These are phyloP conservation scores for Borovskyia barvae DNA, from an alignment of 208 protist species.

Conservation along the genomic window DNA sequence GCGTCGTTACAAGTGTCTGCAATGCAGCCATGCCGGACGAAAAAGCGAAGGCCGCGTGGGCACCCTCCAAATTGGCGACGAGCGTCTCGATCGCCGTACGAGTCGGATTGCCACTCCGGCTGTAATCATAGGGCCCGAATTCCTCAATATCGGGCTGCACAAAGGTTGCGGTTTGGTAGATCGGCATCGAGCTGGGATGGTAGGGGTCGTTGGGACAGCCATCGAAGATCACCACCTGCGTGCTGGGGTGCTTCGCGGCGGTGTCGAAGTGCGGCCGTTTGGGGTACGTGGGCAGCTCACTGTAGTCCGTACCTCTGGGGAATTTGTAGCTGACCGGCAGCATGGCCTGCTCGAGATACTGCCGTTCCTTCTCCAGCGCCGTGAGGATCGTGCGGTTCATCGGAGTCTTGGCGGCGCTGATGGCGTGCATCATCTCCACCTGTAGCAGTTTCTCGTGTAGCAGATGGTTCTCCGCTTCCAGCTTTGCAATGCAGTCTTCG, in stretches of 20 bases:
- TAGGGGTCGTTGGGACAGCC: slow-evolving; percentile 89
- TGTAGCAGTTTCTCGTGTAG: slow-evolving; percentile 43
- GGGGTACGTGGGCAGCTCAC: slow-evolving; percentile 70
- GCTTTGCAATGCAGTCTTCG: slow-evolving; percentile 29
- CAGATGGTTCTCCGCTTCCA: slow-evolving; percentile 50
- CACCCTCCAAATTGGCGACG: slow-evolving; percentile 91
- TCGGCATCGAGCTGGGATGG: slow-evolving; percentile 83
- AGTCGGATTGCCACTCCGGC: slow-evolving; percentile 93
- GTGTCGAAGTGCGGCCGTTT: slow-evolving; percentile 75
- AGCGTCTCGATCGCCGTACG: slow-evolving; percentile 88
- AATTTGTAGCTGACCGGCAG: slow-evolving; percentile 38
- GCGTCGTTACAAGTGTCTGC: slow-evolving; percentile 79
- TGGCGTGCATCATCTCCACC: slow-evolving; percentile 54
- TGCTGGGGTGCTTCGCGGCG: slow-evolving; percentile 56
- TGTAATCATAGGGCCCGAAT: slow-evolving; percentile 92
- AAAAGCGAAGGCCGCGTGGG: slow-evolving; percentile 88
- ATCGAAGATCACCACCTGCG: slow-evolving; percentile 83
- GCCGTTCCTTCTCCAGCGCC: slow-evolving; percentile 53
- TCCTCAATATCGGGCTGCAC: slow-evolving; percentile 81
- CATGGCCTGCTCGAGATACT: slow-evolving; percentile 40
- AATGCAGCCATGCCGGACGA: slow-evolving; percentile 85
- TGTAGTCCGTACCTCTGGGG: slow-evolving; percentile 36
- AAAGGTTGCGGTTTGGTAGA: slow-evolving; percentile 92
- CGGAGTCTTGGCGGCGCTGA: slow-evolving; percentile 40
- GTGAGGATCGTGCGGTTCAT: slow-evolving; percentile 39